A percentile compares a stretch with the other conserved stretches of the same genome.
Conservation (phyloP, 2,329 filamentous ascomycete genomes). For the Gremmenia infestans region DNA sequence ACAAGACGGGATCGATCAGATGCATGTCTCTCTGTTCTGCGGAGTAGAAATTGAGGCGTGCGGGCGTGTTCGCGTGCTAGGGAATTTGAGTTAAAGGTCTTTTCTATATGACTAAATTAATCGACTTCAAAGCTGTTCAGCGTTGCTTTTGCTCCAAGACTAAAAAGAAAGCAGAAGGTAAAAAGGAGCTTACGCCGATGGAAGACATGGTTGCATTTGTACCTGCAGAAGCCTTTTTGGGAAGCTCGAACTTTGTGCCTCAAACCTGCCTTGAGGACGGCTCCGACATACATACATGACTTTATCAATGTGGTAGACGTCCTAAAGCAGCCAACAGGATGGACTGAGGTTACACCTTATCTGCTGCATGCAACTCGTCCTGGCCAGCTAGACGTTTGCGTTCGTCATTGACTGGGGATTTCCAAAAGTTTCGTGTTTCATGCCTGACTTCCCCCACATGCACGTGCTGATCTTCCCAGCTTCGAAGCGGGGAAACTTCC, state of each 20-base stretch:
- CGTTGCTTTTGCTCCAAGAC: background rate
- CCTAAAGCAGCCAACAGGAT: background rate
- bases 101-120: background rate
- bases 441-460: conserved; percentile 10
- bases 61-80: background rate
- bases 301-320: background rate
- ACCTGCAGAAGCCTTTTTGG: conserved; percentile 17
- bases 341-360: conserved; percentile 11
- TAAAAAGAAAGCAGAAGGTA: background rate
- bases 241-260: conserved; percentile 2
- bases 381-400: background rate
- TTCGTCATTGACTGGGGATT: conserved; percentile 9
- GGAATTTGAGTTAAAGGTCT: background rate
- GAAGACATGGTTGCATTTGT: conserved; percentile 7
- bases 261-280: background rate
- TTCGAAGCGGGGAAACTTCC: conserved; percentile 9
- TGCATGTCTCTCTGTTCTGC: background rate
- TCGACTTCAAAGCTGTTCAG: background rate
- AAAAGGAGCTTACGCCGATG: background rate
- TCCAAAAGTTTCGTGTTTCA: conserved; percentile 21
- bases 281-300: conserved; percentile 8
- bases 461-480: conserved; percentile 4
- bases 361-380: conserved; percentile 8
- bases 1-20: background rate
- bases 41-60: no score